Conservation (phyloP, 768 basidiomycete genomes). For the Auriscalpium microsporum region DNA sequence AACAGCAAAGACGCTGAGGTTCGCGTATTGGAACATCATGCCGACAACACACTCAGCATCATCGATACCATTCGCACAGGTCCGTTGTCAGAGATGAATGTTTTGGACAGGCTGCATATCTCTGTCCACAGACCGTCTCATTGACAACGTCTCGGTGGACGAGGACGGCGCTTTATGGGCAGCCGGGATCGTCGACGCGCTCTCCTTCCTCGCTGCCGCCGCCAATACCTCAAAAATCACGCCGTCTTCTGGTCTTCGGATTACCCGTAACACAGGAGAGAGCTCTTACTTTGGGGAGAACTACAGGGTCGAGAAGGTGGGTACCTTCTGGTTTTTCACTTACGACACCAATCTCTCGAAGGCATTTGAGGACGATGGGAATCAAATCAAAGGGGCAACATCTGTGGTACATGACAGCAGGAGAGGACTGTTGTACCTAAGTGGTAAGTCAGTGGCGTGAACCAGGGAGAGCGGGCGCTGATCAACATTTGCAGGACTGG, state of each 20-base stretch:
- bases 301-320: slow-evolving; percentile 49
- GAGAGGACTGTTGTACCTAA: slow-evolving; percentile 44
- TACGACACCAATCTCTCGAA: slow-evolving; percentile 1
- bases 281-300: slow-evolving; percentile 52
- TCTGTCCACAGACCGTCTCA: slow-evolving; percentile 29
- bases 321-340: neutral
- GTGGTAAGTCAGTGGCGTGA: slow-evolving; percentile 33
- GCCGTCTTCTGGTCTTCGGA: slow-evolving; percentile 42
- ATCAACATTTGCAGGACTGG: too few species aligned
- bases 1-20: slow-evolving; percentile 37
- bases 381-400: slow-evolving; percentile 46
- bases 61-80: slow-evolving; percentile 48
- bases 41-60: slow-evolving; percentile 48
- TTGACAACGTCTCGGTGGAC: slow-evolving; percentile 61
- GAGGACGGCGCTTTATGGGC: slow-evolving; percentile 53
- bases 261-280: slow-evolving; percentile 44
- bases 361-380: slow-evolving; percentile 65
- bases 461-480: too few species aligned
- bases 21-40: slow-evolving; percentile 46
- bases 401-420: slow-evolving; percentile 46
- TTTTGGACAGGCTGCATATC: neutral
- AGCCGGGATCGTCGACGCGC: slow-evolving; percentile 40
- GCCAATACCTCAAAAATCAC: slow-evolving; percentile 27
- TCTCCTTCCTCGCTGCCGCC: slow-evolving; percentile 33
- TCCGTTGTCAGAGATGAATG: slow-evolving; percentile 18